Percentiles rank a stretch among this genome's conserved stretches.
Conservation (phyloP, 805 yeast genomes). For the Hanseniaspora vineae region DNA sequence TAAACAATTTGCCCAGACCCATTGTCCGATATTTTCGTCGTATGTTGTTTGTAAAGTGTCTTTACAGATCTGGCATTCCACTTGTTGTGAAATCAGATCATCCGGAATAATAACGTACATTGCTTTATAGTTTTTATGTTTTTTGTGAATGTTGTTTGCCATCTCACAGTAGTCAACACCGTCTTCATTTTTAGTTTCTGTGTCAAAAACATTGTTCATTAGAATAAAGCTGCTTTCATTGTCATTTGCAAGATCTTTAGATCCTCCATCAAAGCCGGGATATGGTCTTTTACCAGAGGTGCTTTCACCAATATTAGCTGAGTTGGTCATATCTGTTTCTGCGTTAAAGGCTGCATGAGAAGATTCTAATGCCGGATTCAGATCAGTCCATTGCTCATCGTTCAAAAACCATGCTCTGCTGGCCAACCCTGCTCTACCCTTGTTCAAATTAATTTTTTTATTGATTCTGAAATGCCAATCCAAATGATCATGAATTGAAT, state of each 20-base stretch:
- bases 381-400: constrained; percentile 57
- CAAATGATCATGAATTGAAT: constrained; percentile 34
- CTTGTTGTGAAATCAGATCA: constrained; percentile 5
- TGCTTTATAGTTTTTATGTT: constrained; percentile 1
- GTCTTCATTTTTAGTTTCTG: constrained; percentile 1
- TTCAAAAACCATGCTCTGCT: constrained; percentile 75
- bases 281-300: no score
- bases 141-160: neutral
- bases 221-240: neutral
- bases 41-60: constrained; percentile 53
- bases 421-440: constrained; percentile 50
- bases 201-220: neutral
- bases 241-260: neutral
- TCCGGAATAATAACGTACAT: constrained; percentile 2
- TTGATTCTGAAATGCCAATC: constrained; percentile 96
- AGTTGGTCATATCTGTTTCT: neutral
- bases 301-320: no score
- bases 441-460: constrained; percentile 34
- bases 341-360: neutral
- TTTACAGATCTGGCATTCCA: constrained; percentile 57
- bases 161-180: neutral
- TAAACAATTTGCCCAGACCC: constrained; percentile 68
- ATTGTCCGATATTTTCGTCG: constrained; percentile 64
- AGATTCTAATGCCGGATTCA: neutral
- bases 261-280: no score